Percentiles rank a stretch among this genome's conserved stretches.
phyloP scores from a whole-genome alignment of 371 early-diverging fungal genomes.

The Mucor indicus region DNA sequence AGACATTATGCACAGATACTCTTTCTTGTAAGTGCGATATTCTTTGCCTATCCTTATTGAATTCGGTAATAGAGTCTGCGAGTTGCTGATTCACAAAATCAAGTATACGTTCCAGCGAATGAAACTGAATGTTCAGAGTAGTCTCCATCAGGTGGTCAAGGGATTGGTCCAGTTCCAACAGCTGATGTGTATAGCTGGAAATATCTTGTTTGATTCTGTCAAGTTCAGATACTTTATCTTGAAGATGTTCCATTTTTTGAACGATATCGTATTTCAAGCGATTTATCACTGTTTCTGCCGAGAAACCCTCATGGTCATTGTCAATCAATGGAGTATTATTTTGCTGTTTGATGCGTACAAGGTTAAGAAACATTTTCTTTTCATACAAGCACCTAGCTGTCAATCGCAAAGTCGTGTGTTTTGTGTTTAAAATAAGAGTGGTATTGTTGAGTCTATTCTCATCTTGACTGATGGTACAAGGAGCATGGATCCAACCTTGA shows the following conservation, averaged over 20 bases:
- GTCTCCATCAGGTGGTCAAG: neutral
- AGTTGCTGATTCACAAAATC: slow-evolving; percentile 3
- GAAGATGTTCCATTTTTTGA: neutral
- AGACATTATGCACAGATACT: slow-evolving; percentile 1
- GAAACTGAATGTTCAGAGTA: neutral
- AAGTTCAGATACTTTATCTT: too few species aligned
- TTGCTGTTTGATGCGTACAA: slow-evolving; percentile 12
- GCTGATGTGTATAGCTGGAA: neutral
- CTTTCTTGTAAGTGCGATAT: slow-evolving; percentile 1
- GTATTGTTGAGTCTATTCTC: slow-evolving; percentile 1
- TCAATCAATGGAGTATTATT: neutral
- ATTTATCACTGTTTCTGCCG: neutral
- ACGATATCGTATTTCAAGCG: too few species aligned
- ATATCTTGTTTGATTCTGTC: neutral
- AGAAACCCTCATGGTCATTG: neutral
- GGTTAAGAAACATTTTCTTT: slow-evolving; percentile 24
- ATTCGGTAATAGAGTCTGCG: neutral
- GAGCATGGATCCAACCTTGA: slow-evolving; percentile 22
- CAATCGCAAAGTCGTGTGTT: slow-evolving; percentile 2
- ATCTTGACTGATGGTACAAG: slow-evolving; percentile 11
- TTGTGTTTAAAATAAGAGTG: slow-evolving; percentile 1
- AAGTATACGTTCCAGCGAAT: neutral
- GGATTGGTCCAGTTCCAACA: slow-evolving; percentile 1
- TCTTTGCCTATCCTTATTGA: neutral
- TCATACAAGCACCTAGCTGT: slow-evolving; percentile 13